Evolutionary conservation across 1,139 yeast species (phyloP).

Genomic region (Eremothecium gossypii): DNA sequence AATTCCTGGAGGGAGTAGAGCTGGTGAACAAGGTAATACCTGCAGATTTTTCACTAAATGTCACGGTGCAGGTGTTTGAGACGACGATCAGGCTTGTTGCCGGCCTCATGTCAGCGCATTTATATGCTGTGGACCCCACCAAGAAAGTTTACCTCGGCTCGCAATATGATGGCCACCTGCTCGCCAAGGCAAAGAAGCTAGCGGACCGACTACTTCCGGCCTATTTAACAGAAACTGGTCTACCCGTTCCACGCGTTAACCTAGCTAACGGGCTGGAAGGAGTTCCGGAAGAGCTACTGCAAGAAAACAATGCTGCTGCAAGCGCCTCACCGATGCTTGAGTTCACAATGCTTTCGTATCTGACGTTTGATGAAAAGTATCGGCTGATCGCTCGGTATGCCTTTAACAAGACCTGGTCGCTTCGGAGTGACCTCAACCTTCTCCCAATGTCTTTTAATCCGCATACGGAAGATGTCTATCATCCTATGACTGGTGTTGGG

Average conservation of each 20-base stretch:
- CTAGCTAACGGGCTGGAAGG: slow-evolving; percentile 42
- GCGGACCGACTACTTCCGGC: slow-evolving; percentile 63
- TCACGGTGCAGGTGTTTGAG: slow-evolving; percentile 81
- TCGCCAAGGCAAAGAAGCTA: slow-evolving; percentile 60
- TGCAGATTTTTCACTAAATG: slow-evolving; percentile 46
- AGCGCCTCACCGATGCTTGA: slow-evolving; percentile 78
- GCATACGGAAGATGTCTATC: slow-evolving; percentile 45
- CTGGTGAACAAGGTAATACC: slow-evolving; percentile 33
- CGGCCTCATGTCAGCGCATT: slow-evolving; percentile 67
- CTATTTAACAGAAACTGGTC: slow-evolving; percentile 46
- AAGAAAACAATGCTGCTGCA: slow-evolving; percentile 80
- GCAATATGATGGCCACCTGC: slow-evolving; percentile 58
- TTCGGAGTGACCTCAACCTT: slow-evolving; percentile 52
- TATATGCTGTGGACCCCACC: slow-evolving; percentile 52
- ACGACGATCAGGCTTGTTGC: slow-evolving; percentile 73
- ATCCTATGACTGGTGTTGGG: slow-evolving; percentile 68
- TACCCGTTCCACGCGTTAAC: slow-evolving; percentile 71
- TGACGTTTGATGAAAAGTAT: slow-evolving; percentile 67
- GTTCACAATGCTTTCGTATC: slow-evolving; percentile 58
- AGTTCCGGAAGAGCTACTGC: slow-evolving; percentile 27
- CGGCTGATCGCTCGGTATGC: slow-evolving; percentile 55
- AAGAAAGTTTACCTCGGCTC: slow-evolving; percentile 37
- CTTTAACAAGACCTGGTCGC: slow-evolving; percentile 62
- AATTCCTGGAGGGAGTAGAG: slow-evolving; percentile 42
- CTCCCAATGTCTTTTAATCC: slow-evolving; percentile 77